Evolutionary conservation across 2,329 filamentous ascomycete species (phyloP), one percentile per base, ranked within the genome.

Genomic region (Stagonosporopsis chrysanthemi): DNA sequence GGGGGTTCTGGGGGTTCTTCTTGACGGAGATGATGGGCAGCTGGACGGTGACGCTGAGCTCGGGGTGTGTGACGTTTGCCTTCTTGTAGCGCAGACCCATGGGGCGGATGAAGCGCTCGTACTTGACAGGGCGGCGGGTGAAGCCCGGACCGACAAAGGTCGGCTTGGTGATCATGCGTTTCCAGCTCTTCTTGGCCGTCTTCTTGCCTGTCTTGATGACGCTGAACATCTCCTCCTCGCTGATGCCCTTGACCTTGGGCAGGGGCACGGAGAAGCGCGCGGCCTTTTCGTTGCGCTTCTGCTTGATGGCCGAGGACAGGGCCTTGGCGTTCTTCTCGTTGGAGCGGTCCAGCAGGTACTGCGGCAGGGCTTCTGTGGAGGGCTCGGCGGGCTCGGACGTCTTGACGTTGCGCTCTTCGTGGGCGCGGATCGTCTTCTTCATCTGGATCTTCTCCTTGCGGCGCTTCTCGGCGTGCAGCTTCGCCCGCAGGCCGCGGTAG

Each of bases 381-480:
- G 93, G 90, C 78, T 95, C 90, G 69, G 89, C 86, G 65, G 90
- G 88, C 52, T 89, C 88, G 29, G 86, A 82, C 8, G 90, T 91
- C 81, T 98, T 97, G 83, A 98, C 88, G 75, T 97, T 96, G 80
- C 92, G 89, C 83, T 97, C 91, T 80, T 99, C 95, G 82, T 97
- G 91, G 41, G 91, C 90, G 80, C 90, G 91, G 85, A 99, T 77
- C 51, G 70, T 71, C 70, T 78, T 73, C 69, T 78, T 78, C 75
- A 78, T 77, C 67, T 78, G 75, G 41, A 78, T 78, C 75, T 99
- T 99, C 84, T 99, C 93, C 77, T 93, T 90, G 82, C 92, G 91
- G 24, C 95, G 87, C 83, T 93, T 92, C 86, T 98, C 89, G 78
- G 94, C 90, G 82, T 95, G 89, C 72, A 96, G 83, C 84, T 99